Evolutionary conservation across 179 eudicot genomes (phyloP), one percentile per base, ranked within the genome.

Genomic region (Beta lomatogona): DNA sequence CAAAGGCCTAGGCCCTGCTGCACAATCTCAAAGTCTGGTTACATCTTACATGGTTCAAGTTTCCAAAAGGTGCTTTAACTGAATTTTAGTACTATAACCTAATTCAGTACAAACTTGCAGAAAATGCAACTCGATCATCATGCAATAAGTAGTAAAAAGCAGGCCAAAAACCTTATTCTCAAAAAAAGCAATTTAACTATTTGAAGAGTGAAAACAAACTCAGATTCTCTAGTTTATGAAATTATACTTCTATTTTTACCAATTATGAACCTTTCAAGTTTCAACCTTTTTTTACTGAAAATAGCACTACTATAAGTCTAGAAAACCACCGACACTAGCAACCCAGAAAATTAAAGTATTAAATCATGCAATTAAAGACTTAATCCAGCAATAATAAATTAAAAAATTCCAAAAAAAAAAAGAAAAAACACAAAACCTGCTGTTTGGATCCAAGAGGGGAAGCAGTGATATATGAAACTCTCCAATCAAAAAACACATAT

Each of bases 401-500:
- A 48, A 48, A 48, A 15, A 12, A 74, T 14, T 52, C 8, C 44
- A 28, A 78, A 44, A 7, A 74, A 19, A 73, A 69, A 65, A 3
- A 61, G 14, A 76, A 9, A 61, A 66, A 41, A 80, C 79, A 82
- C 50, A 69, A 31, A 59, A 93, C 97, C 97, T 93, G 89, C 67
- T 93, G 97, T 57, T 87, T 89, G 52, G 87, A 83, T 9, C 95
- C 97, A 74, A 93, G 95, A 73, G 95, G 95, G 18, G 93, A 82
- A 53, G 93, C 94, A 44, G 91, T 86, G 79, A 86, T 71, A 80
- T 93, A 93, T 3, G 95, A 92, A 15, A 93, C 88, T 9, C 86
- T 92, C 97, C 97, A 93, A 78, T 93, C 95, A 86, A 80, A 93
- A 84, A 55, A 92, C 15, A 91, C 89, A 87, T 80, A 93, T 16